phyloP scores from a whole-genome alignment of 1,139 yeast species.

The Sugiyamaella novakii region DNA sequence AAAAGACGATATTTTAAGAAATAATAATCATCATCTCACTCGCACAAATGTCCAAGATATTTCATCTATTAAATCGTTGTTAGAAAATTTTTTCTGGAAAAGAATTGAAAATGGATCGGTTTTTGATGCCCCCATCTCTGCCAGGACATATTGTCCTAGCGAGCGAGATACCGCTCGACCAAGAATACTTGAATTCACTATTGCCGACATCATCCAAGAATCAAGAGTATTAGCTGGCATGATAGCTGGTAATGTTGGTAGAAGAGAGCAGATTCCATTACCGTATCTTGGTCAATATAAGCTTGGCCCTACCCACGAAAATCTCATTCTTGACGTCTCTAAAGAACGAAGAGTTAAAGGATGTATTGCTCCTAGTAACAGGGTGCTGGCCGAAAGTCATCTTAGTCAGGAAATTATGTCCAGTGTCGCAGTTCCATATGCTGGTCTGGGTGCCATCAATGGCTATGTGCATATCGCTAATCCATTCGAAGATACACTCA shows the following conservation, averaged over 20 bases:
- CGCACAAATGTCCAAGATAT: slow-evolving; percentile 9
- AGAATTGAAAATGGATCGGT: slow-evolving; percentile 24
- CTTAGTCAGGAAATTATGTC: slow-evolving; percentile 20
- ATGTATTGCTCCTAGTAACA: neutral
- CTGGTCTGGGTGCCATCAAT: slow-evolving; percentile 30
- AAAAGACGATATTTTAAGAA: neutral
- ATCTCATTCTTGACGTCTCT: neutral
- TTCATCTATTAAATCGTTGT: slow-evolving; percentile 6
- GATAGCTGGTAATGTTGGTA: slow-evolving; percentile 21
- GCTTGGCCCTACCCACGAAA: neutral
- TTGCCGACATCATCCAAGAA: slow-evolving; percentile 24
- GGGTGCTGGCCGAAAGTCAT: slow-evolving; percentile 16
- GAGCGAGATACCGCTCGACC: neutral
- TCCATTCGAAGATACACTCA: slow-evolving; percentile 31
- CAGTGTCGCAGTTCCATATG: slow-evolving; percentile 23
- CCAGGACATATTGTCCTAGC: slow-evolving; percentile 18
- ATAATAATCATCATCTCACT: slow-evolving; percentile 4
- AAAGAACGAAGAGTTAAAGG: slow-evolving; percentile 14
- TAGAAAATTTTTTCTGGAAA: slow-evolving; percentile 24
- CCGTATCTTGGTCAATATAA: slow-evolving; percentile 9
- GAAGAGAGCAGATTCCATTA: slow-evolving; percentile 16
- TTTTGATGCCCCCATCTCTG: slow-evolving; percentile 19
- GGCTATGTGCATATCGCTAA: slow-evolving; percentile 32
- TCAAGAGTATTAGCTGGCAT: slow-evolving; percentile 26
- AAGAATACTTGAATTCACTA: slow-evolving; percentile 2